These are phyloP conservation scores for Taiwanofungus camphoratus DNA, from an alignment of 1,284 basidiomycete species.

Conservation along the genomic window DNA sequence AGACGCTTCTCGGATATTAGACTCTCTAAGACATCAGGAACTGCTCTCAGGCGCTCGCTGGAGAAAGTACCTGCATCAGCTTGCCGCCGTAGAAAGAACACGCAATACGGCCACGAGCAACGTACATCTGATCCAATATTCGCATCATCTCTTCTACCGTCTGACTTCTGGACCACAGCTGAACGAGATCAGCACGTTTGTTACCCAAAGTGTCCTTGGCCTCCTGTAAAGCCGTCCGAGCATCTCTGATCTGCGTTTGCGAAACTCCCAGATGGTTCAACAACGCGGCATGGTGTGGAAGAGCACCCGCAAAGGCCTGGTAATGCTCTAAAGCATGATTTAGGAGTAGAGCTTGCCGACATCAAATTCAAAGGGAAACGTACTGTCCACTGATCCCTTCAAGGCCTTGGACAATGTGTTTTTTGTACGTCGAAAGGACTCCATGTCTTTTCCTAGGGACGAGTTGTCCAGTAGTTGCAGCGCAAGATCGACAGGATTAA, in stretches of 20 bases:
- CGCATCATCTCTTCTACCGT: slow-evolving; percentile 88
- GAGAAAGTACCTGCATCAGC: slow-evolving; percentile 1
- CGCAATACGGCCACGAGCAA: slow-evolving; percentile 3
- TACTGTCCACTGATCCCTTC: slow-evolving; percentile 82
- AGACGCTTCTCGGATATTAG: slow-evolving; percentile 96
- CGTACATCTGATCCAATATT: slow-evolving; percentile 87
- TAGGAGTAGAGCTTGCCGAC: slow-evolving; percentile 3
- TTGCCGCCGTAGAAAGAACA: slow-evolving; percentile 1
- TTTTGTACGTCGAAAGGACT: slow-evolving; percentile 73
- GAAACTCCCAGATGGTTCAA: slow-evolving; percentile 64
- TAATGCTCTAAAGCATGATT: slow-evolving; percentile 61
- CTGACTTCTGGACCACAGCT: slow-evolving; percentile 79
- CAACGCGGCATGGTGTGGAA: slow-evolving; percentile 83
- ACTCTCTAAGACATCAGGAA: slow-evolving; percentile 90
- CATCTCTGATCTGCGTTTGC: slow-evolving; percentile 67
- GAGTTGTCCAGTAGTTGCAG: slow-evolving; percentile 78
- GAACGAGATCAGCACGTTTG: slow-evolving; percentile 80
- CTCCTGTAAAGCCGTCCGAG: slow-evolving; percentile 72
- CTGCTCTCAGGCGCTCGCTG: slow-evolving; percentile 86
- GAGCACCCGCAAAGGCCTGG: slow-evolving; percentile 84
- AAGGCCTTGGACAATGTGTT: slow-evolving; percentile 70
- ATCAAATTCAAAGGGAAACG: slow-evolving; percentile 25
- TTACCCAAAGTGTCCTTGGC: slow-evolving; percentile 74
- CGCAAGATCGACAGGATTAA: slow-evolving; percentile 88
- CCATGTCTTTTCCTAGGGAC: slow-evolving; percentile 63